phyloP scores from a whole-genome alignment of 2,329 filamentous ascomycete genomes.

The Elsinoe perseae region DNA sequence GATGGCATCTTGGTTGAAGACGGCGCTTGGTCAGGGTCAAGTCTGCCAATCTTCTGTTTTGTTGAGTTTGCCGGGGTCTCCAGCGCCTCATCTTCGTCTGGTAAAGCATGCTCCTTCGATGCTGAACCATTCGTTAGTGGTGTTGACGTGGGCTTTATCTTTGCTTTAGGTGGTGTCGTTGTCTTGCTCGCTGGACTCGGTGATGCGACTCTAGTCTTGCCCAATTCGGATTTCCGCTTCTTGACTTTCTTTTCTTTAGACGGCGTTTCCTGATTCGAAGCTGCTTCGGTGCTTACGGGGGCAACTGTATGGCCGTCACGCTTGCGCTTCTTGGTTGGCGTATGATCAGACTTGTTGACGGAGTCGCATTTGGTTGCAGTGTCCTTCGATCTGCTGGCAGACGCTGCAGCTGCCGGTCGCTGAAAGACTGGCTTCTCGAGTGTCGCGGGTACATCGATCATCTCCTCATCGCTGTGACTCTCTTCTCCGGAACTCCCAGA shows the following conservation, averaged over 20 bases:
- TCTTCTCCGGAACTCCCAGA: conserved; percentile 40
- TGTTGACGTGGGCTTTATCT: background rate
- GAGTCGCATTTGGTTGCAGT: background rate
- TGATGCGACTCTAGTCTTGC: background rate
- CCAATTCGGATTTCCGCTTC: background rate
- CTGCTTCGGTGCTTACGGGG: background rate
- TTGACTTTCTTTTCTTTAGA: background rate
- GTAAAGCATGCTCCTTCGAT: background rate
- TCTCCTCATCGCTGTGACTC: conserved; percentile 19
- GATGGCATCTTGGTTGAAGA: background rate
- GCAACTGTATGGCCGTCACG: background rate
- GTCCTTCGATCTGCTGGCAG: background rate
- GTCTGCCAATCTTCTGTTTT: background rate
- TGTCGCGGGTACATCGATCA: conserved; percentile 22
- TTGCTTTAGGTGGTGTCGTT: background rate
- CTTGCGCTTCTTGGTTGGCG: conserved; percentile 10
- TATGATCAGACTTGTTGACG: no score
- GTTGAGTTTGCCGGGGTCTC: background rate
- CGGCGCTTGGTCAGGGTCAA: background rate
- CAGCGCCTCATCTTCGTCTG: background rate
- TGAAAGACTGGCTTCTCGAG: conserved; percentile 18
- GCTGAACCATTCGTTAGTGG: background rate
- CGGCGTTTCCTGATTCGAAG: background rate
- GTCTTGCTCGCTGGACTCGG: background rate
- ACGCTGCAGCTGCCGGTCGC: conserved; percentile 4